Percentiles rank a stretch among this genome's conserved stretches.
Conservation (phyloP, 2,329 filamentous ascomycete species). For the Cladosporium velox region DNA sequence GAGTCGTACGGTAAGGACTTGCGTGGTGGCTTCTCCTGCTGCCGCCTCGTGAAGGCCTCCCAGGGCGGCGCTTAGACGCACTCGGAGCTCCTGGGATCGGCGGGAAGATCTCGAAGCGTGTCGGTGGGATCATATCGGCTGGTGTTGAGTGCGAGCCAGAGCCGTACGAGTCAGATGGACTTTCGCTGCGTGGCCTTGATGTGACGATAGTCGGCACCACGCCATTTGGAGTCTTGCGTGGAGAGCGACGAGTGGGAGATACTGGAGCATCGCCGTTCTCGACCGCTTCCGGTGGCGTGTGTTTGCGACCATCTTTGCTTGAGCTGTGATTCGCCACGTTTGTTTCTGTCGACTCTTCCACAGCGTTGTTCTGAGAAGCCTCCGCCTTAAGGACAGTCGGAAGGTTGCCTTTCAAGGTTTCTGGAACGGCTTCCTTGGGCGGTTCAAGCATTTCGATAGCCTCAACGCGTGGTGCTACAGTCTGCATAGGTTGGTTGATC, state of each 20-base stretch:
- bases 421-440: conserved; percentile 49
- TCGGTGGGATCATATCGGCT: conserved; percentile 60
- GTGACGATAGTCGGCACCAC: conserved; percentile 1
- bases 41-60: conserved; percentile 33
- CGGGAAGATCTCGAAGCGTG: conserved; percentile 77
- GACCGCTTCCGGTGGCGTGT: conserved; percentile 1
- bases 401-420: conserved; percentile 27
- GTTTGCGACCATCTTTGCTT: background rate
- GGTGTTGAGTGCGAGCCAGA: conserved; percentile 34
- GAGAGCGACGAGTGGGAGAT: conserved; percentile 35
- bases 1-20: conserved; percentile 26
- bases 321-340: background rate
- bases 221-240: conserved; percentile 38
- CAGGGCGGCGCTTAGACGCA: conserved; percentile 36
- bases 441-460: conserved; percentile 50
- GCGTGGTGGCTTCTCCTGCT: conserved; percentile 31
- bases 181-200: conserved; percentile 14
- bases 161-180: conserved; percentile 24
- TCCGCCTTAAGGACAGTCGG: conserved; percentile 7
- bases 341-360: conserved; percentile 11
- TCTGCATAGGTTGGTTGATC: conserved; percentile 58
- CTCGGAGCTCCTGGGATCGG: conserved; percentile 56
- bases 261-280: conserved; percentile 18
- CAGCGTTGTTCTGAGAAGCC: conserved; percentile 20
- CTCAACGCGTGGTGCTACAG: conserved; percentile 84